Base-by-base conservation (phyloP, 2,329 filamentous ascomycete genomes). In the Zymoseptoria ardabiliae region DNA sequence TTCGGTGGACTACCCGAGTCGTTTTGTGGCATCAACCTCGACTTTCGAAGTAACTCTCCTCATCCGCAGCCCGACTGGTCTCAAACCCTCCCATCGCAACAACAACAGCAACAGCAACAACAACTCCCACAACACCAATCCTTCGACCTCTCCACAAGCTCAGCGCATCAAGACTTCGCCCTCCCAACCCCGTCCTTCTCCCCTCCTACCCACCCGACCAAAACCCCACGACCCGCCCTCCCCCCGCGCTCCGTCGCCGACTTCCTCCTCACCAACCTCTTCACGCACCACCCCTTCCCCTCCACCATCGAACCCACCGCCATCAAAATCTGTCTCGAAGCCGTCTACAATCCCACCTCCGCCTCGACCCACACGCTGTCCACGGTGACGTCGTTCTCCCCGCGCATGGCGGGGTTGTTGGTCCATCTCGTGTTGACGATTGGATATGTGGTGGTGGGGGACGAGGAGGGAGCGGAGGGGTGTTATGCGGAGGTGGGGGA, bases 241-340 rank as follows among this genome's bases (percentile, higher is more conserved):
- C 60, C 8, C 60, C 55, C 13, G 6, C 4, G 21, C 19, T 50
- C 3, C 57, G 60, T 17, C 55, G 57, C 2, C 58, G 57, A 52
- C 35, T 35, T 8, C 48, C 61, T 3, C 55, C 57, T 3, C 55
- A 62, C 7, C 55, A 56, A 21, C 59, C 11, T 41, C 35, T 41
- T 41, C 35, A 17, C 35, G 10, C 2, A 4, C 35, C 11, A 4
- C 59, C 7, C 61, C 57, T 49, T 53, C 49, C 51, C 57, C 25
- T 53, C 48, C 11, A 50, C 57, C 17, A 35, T 64, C 2, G 57
- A 62, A 6, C 62, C 58, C 17, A 60, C 62, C 4, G 58, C 62
- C 1, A 62, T 64, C 54, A 55, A 57, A 48, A 54, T 64, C 4
- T 64, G 59, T 22, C 41, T 64, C 6, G 56, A 60, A 51, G 62